Evolutionary conservation across 306 rosid genomes (phyloP), one percentile per base, ranked within the genome.

Genomic region (Vigna nakashimae): DNA sequence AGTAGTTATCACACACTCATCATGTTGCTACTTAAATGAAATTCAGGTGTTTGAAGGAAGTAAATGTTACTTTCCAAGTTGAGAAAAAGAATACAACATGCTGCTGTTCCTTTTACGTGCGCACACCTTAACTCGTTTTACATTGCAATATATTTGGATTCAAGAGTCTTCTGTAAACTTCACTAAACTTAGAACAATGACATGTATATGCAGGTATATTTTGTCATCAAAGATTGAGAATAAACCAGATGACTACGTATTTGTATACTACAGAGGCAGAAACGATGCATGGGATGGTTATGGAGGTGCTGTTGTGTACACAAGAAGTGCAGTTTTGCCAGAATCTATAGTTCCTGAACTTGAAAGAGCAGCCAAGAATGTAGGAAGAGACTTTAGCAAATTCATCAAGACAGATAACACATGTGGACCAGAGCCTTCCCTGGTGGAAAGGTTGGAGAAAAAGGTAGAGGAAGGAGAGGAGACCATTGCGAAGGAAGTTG

Each of bases 271-370:
- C 71, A 86, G 96, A 71, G 98, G 99, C 59, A 86, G 88, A 36
- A 95, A 95, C 9, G 99, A 91, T 80, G 99, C 99, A n/a, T 92
- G 98, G 99, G 99, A 95, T 60, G 99, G 99, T 34, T 92, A 95
- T 18, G 99, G 99, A 2, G 99, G 99, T 46, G 88, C 99, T 38
- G 88, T 95, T 26, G 50, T 95, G 64, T 91, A 95, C 82, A 92
- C 99, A 59, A 92, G 94, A 84, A 92, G 91, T 83, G 81, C 96
- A 69, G 89, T 85, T 51, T 79, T 95, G 82, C 99, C 98, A 4
- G 94, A 90, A 79, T 86, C 86, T 60, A 86, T 91, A 53, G 63
- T 95, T 81, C 99, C 96, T 0, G 94, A 91, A 43, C 96, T 92
- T 30, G 87, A 88, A 51, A 89, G 9, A 40, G 92, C 97, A 43